Evolutionary conservation across 805 yeast genomes (phyloP).

Genomic region (Zygotorulaspora sp.): DNA sequence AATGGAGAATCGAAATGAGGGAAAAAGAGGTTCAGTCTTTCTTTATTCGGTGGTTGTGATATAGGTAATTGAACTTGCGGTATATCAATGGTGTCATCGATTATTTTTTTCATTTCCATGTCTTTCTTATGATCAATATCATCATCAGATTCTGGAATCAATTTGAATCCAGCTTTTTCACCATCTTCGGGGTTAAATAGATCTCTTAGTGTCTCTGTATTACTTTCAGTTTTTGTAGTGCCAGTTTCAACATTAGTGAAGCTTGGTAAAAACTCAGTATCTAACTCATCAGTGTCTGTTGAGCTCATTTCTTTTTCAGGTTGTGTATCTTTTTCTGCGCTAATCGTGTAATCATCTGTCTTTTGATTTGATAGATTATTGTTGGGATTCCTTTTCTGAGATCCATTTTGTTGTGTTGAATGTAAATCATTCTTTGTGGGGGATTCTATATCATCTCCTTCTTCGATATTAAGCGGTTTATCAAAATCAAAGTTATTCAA

Average conservation of each 20-base stretch:
- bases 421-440: conserved; percentile 1
- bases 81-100: conserved; percentile 17
- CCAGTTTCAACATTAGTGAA: conserved; percentile 30
- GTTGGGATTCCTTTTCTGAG: no score
- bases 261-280: conserved; percentile 50
- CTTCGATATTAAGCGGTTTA: conserved; percentile 45
- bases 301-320: conserved; percentile 21
- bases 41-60: conserved; percentile 23
- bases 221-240: conserved; percentile 27
- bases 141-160: conserved; percentile 42
- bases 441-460: conserved; percentile 23
- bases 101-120: no score
- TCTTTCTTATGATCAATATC: conserved; percentile 42
- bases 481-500: conserved; percentile 50
- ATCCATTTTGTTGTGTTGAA: not conserved
- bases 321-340: conserved; percentile 12
- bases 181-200: conserved; percentile 46
- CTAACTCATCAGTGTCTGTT: conserved; percentile 28
- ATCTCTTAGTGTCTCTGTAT: conserved; percentile 59
- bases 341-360: not conserved
- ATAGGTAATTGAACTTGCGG: conserved; percentile 7
- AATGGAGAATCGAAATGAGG: conserved; percentile 83
- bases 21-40: conserved; percentile 63
- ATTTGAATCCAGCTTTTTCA: conserved; percentile 39
- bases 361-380: not conserved